A percentile compares a stretch with the other conserved stretches of the same genome.
These are phyloP conservation scores for Acmispon strigosus DNA, from an alignment of 306 rosid genomes.

Conservation along the genomic window DNA sequence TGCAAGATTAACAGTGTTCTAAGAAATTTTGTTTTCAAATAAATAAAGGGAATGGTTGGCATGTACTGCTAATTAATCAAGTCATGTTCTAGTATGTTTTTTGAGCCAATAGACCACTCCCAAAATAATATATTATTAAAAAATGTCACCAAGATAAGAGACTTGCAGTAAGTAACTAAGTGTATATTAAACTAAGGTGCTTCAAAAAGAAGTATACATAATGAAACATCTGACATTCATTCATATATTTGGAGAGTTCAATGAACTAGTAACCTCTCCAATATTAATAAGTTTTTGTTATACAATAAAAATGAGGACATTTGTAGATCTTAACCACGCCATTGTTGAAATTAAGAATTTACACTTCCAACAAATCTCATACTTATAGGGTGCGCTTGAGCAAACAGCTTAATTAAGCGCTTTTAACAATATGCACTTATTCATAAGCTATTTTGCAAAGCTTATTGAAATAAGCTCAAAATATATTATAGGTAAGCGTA, in stretches of 20 bases:
- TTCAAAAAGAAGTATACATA: not conserved
- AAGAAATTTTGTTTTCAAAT: not conserved
- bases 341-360: not conserved
- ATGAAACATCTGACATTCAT: not conserved
- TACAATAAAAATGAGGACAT: not conserved
- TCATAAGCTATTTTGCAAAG: too few relatives aligned
- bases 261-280: not conserved
- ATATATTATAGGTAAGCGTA: too few relatives aligned
- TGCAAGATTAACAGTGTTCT: conserved; percentile 17
- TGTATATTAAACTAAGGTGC: not conserved
- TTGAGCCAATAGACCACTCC: not conserved
- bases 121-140: not conserved
- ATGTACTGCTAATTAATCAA: not conserved
- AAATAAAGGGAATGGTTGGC: not conserved
- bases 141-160: not conserved
- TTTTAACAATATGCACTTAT: too few relatives aligned
- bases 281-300: not conserved
- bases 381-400: too few relatives aligned
- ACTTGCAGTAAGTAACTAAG: too few relatives aligned
- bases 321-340: not conserved
- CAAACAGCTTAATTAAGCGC: too few relatives aligned
- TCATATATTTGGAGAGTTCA: not conserved
- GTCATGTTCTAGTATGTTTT: not conserved
- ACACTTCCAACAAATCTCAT: too few relatives aligned
- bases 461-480: too few relatives aligned